phyloP scores from a whole-genome alignment of 768 basidiomycete genomes.

The Rhizopogon sp. region DNA sequence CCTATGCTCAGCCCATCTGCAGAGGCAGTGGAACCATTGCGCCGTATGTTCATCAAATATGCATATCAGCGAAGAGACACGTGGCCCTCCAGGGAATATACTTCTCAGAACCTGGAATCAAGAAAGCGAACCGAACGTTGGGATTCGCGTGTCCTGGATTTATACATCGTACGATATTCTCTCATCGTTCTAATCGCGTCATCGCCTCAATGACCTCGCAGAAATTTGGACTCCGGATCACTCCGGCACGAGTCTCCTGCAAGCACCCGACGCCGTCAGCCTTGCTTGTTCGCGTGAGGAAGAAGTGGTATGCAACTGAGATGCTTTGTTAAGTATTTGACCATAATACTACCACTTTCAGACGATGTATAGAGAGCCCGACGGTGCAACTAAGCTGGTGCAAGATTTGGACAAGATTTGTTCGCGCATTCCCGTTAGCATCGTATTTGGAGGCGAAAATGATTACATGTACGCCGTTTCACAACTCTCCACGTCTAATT shows the following conservation, averaged over 20 bases:
- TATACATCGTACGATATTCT: conserved; percentile 44
- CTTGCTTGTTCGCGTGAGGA: conserved; percentile 58
- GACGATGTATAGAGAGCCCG: conserved; percentile 61
- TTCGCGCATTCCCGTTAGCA: conserved; percentile 40
- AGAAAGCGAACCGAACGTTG: conserved; percentile 37
- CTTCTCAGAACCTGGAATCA: conserved; percentile 31
- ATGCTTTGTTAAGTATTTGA: neutral
- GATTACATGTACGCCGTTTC: conserved; percentile 47
- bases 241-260: conserved; percentile 22
- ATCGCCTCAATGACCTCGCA: conserved; percentile 13
- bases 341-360: conserved; percentile 14
- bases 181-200: neutral
- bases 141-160: conserved; percentile 48
- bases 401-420: conserved; percentile 38
- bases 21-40: conserved; percentile 36
- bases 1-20: conserved; percentile 56
- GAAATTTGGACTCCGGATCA: conserved; percentile 44
- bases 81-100: conserved; percentile 45
- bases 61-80: conserved; percentile 47
- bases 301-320: conserved; percentile 44
- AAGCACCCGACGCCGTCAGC: conserved; percentile 34
- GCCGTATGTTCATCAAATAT: conserved; percentile 35
- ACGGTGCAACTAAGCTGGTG: conserved; percentile 51
- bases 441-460: conserved; percentile 45
- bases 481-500: too few species aligned